Percentiles rank a stretch among this genome's conserved stretches.
These are phyloP conservation scores for Cenchrus americanus DNA, from an alignment of 176 grass and related monocot genomes.

Conservation along the genomic window DNA sequence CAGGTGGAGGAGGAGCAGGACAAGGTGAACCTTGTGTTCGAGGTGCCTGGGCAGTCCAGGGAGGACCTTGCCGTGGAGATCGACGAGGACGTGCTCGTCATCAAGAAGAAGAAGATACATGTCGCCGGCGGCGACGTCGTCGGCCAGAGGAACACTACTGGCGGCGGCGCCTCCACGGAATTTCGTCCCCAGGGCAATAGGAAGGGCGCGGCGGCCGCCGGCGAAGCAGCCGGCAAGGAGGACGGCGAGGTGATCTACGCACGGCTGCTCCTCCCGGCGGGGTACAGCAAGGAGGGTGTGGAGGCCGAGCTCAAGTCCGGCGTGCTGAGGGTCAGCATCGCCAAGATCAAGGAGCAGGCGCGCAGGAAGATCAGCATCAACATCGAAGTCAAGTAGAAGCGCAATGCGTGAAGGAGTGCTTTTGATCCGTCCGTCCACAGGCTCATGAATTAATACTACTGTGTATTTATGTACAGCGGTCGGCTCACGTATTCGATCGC, in stretches of 20 bases:
- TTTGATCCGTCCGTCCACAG: not conserved
- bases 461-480: not conserved
- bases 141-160: not conserved
- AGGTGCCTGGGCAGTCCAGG: conserved; percentile 41
- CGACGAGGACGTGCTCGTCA: conserved; percentile 50
- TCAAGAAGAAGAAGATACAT: conserved; percentile 28
- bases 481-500: not conserved
- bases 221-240: not conserved
- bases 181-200: not conserved
- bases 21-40: conserved; percentile 19
- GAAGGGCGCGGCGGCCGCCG: not conserved
- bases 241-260: conserved; percentile 22
- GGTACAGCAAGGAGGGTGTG: conserved; percentile 37
- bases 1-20: conserved; percentile 1
- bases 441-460: not conserved
- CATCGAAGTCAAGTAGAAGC: not conserved
- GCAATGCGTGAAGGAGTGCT: not conserved
- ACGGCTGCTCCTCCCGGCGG: conserved; percentile 39
- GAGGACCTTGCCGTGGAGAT: conserved; percentile 40
- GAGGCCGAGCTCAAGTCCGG: conserved; percentile 35
- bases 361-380: conserved; percentile 35
- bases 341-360: conserved; percentile 7
- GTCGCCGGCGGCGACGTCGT: not conserved
- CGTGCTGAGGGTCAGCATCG: conserved; percentile 1
- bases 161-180: not conserved